Evolutionary conservation across 805 yeast genomes (phyloP).

Genomic region (Kodamaea restingae): DNA sequence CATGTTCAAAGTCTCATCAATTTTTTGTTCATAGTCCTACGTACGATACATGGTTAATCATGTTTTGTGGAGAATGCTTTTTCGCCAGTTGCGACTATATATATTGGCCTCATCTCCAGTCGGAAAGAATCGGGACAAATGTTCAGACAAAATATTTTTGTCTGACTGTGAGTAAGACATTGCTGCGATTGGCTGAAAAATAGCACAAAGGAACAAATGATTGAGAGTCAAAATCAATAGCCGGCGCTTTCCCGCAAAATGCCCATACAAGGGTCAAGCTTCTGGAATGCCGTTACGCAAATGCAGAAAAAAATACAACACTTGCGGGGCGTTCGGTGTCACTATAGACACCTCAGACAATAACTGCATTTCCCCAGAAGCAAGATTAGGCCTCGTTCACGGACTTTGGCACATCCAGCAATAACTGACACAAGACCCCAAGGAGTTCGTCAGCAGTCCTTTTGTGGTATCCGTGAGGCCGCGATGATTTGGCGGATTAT

Average conservation of each 20-base stretch:
- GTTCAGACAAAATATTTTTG: slow-evolving; percentile 1
- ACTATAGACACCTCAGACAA: too few relatives aligned
- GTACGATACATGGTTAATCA: slow-evolving; percentile 12
- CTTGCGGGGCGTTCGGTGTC: not conserved
- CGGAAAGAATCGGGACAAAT: slow-evolving; percentile 5
- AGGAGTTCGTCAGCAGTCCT: too few relatives aligned
- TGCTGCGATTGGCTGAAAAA: slow-evolving; percentile 2
- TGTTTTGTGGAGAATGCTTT: slow-evolving; percentile 2
- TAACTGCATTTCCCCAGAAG: too few relatives aligned
- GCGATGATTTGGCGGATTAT: too few relatives aligned
- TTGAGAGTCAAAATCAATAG: not conserved
- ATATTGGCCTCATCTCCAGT: slow-evolving; percentile 2
- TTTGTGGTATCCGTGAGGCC: too few relatives aligned
- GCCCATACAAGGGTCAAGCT: not conserved
- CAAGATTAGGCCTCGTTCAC: too few relatives aligned
- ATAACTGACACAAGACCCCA: too few relatives aligned
- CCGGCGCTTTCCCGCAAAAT: not conserved
- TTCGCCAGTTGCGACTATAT: not conserved
- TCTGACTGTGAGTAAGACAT: slow-evolving; percentile 2
- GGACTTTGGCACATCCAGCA: too few relatives aligned
- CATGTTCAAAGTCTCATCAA: too few relatives aligned
- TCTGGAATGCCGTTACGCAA: too few relatives aligned
- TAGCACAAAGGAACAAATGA: not conserved
- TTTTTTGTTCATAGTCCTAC: slow-evolving; percentile 3
- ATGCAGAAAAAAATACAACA: too few relatives aligned